Conservation (phyloP, 257 asterid species). For the Salvia rosmarinus region DNA sequence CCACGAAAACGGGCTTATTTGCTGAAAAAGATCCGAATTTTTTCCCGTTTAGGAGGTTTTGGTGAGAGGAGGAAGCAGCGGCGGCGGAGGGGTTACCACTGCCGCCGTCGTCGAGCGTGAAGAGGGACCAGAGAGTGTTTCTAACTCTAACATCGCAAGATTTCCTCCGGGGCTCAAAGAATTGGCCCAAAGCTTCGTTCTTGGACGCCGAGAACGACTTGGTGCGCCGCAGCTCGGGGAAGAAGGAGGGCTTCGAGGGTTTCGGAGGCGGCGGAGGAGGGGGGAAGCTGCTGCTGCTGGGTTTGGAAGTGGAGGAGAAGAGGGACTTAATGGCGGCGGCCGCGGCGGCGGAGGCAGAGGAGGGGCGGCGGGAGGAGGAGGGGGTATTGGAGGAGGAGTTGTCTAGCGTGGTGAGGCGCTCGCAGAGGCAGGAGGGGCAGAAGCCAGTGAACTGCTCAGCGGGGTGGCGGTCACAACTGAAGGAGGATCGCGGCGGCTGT, state of each 20-base stretch:
- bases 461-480: constrained; percentile 97
- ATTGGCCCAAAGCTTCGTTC: constrained; percentile 69
- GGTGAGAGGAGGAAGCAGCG: constrained; percentile 36
- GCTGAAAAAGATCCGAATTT: constrained; percentile 40
- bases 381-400: constrained; percentile 71
- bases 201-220: constrained; percentile 92
- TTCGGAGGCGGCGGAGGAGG: constrained; percentile 56
- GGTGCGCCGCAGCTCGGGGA: constrained; percentile 86
- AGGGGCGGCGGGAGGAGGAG: constrained; percentile 85
- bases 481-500: constrained; percentile 94
- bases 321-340: constrained; percentile 73
- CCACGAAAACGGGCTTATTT: constrained; percentile 58
- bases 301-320: constrained; percentile 47
- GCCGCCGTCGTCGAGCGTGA: constrained; percentile 60
- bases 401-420: constrained; percentile 87
- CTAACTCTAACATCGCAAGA: constrained; percentile 92
- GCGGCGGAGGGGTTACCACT: constrained; percentile 28
- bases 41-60: constrained; percentile 34
- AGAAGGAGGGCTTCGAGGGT: constrained; percentile 52
- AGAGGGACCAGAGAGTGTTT: constrained; percentile 70
- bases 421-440: constrained; percentile 94
- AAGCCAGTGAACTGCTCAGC: constrained; percentile 84
- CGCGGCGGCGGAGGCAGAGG: constrained; percentile 80
- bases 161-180: constrained; percentile 84
- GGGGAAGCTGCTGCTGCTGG: constrained; percentile 2